Percentiles rank a stretch among this genome's conserved stretches.
Evolutionary conservation across 208 protist species (phyloP).

Genomic region (Lotmaria passim): DNA sequence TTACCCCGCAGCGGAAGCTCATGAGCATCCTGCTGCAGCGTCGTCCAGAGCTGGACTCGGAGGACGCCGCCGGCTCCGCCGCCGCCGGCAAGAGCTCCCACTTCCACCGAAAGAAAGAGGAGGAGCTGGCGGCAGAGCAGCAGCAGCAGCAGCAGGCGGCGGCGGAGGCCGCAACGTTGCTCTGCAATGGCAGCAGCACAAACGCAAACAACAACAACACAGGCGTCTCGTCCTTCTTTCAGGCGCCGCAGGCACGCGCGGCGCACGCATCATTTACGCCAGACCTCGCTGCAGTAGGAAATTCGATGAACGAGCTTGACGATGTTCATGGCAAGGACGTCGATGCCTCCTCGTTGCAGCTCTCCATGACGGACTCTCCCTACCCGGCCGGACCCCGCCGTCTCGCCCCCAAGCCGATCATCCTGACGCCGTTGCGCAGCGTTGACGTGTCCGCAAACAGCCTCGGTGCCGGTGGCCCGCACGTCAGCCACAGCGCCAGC

Average conservation of each 20-base stretch:
- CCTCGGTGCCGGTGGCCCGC: neutral
- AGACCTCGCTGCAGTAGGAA: neutral
- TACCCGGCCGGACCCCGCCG: neutral
- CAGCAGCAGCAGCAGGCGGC: slow-evolving; percentile 13
- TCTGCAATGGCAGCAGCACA: neutral
- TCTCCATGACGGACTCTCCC: neutral
- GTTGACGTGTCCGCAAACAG: too few relatives aligned
- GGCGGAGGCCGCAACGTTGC: neutral
- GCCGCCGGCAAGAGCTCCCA: slow-evolving; percentile 27
- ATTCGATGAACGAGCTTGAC: slow-evolving; percentile 9
- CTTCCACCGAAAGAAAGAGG: slow-evolving; percentile 35
- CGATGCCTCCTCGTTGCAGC: neutral
- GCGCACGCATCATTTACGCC: neutral
- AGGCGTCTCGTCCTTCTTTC: neutral
- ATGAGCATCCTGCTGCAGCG: slow-evolving; percentile 85
- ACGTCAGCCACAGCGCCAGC: slow-evolving; percentile 2
- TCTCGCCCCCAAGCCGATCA: neutral
- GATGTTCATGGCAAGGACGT: too few relatives aligned
- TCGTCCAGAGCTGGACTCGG: slow-evolving; percentile 43
- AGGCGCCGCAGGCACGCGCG: neutral
- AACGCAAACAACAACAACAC: neutral
- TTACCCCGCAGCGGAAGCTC: slow-evolving; percentile 83
- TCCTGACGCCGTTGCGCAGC: too few relatives aligned
- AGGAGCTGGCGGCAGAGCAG: neutral
- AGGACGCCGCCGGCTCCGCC: slow-evolving; percentile 23